Evolutionary conservation across 1,284 basidiomycete genomes (phyloP).

Genomic region (Austropuccinia psidii): DNA sequence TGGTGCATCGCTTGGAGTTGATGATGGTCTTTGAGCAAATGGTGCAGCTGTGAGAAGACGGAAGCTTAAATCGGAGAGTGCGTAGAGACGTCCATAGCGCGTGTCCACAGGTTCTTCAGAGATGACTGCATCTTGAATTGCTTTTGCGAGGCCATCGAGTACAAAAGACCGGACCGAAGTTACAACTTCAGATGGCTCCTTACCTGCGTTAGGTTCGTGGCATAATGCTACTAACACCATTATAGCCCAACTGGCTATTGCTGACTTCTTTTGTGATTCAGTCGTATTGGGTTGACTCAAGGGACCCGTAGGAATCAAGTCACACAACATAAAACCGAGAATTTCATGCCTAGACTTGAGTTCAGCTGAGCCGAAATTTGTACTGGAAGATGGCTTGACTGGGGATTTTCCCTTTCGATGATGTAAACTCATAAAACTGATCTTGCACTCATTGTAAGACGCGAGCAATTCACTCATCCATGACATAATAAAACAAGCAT

Average conservation of each 20-base stretch:
- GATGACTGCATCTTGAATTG: constrained; percentile 68
- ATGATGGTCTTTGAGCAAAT: constrained; percentile 53
- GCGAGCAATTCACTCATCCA: constrained; percentile 83
- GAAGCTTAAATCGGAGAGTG: constrained; percentile 77
- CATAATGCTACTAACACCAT: constrained; percentile 85
- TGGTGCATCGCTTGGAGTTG: constrained; percentile 60
- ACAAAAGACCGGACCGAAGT: constrained; percentile 80
- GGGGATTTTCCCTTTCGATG: constrained; percentile 56
- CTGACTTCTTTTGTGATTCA: constrained; percentile 46
- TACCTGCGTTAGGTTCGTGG: constrained; percentile 65
- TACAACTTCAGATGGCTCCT: constrained; percentile 69
- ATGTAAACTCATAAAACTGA: constrained; percentile 73
- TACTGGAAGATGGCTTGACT: constrained; percentile 57
- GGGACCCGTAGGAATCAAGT: constrained; percentile 47
- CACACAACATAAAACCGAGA: constrained; percentile 61
- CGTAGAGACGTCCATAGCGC: constrained; percentile 80
- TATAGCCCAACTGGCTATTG: constrained; percentile 64
- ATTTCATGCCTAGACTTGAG: constrained; percentile 51
- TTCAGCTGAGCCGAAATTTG: constrained; percentile 52
- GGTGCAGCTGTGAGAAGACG: constrained; percentile 71
- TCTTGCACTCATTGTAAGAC: constrained; percentile 85
- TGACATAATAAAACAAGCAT: constrained; percentile 82
- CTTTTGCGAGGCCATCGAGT: constrained; percentile 74
- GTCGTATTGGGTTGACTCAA: constrained; percentile 42
- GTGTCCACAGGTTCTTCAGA: constrained; percentile 62